Evolutionary conservation across 1,284 basidiomycete species (phyloP), one percentile per base, ranked within the genome.

Genomic region (Puccinia polysora): DNA sequence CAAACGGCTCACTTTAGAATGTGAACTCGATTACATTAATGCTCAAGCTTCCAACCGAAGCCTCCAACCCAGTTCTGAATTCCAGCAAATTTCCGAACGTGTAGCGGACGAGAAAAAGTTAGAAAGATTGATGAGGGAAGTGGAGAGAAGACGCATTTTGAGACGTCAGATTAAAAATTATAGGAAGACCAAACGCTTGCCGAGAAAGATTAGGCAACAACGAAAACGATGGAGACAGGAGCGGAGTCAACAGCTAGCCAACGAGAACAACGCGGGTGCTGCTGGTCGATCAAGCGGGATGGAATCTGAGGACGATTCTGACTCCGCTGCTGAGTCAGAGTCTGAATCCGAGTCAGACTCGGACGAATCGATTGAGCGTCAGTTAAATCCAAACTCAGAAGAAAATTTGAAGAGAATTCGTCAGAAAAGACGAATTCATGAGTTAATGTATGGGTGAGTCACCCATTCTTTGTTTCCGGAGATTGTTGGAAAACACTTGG

Each of bases 151-250:
- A 58, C 34, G 56, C 5, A 23, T 15, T 1, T 23, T 58, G n/a
- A 38, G 56, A 40, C 56, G 56, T 1, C 10, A 40, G 34, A 8
- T 58, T 1, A 58, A 58, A n/a, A 40, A 58, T 8, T 40, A 58
- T 18, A 18, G 56, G 1, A 58, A 58, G 18, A 58, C 12, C 15
- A 38, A 58, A 4, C 18, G 23, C 0, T 58, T 58, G 56, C 34
- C 56, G n/a, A 10, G 2, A 0, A 58, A 58, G 30, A 32, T 58
- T 38, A 20, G 15, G 34, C 34, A 23, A 20, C 56, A 58, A 25
- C 56, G 56, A 3, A 38, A 58, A 23, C 12, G 28, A 23, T 58
- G 56, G 56, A 58, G 56, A 40, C 10, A 23, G 3, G 56, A 58
- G 40, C 55, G 40, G 32, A 30, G 56, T 2, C 34, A 38, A 40